Conservation (phyloP, 2,329 filamentous ascomycete genomes). For the Claviceps sp. region DNA sequence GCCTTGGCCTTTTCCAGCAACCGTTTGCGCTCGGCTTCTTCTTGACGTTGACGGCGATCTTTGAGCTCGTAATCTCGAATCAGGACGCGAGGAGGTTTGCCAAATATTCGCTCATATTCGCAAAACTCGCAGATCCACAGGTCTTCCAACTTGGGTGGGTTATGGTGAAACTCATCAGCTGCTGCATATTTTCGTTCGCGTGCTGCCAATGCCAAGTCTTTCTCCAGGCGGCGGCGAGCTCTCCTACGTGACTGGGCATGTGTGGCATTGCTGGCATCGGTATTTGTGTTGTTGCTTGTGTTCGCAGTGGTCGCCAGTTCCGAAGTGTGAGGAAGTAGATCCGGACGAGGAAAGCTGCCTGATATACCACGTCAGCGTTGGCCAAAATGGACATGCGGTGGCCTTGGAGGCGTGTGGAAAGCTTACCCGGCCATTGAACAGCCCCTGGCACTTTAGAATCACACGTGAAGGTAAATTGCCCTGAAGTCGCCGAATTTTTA, state of each 20-base stretch:
- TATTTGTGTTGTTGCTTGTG: constrained; percentile 7
- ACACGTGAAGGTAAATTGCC: constrained; percentile 94
- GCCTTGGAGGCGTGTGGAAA: neutral
- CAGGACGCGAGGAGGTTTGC: constrained; percentile 67
- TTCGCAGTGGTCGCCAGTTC: constrained; percentile 7
- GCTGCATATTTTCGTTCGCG: constrained; percentile 66
- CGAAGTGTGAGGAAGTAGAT: constrained; percentile 9
- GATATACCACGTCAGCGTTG: neutral
- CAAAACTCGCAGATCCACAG: constrained; percentile 97
- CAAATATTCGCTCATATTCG: constrained; percentile 93
- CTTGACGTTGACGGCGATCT: constrained; percentile 70
- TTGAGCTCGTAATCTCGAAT: constrained; percentile 92
- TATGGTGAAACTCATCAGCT: constrained; percentile 61
- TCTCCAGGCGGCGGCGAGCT: constrained; percentile 51
- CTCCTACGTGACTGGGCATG: constrained; percentile 32
- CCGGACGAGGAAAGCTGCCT: constrained; percentile 9
- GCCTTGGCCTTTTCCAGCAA: constrained; percentile 87
- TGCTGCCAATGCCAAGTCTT: constrained; percentile 62
- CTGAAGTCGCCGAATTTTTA: constrained; percentile 55
- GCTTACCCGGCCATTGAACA: constrained; percentile 56
- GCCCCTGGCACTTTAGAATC: constrained; percentile 76
- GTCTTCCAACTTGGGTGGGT: constrained; percentile 56
- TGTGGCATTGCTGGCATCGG: constrained; percentile 14
- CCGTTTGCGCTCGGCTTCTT: constrained; percentile 73
- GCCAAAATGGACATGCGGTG: neutral